Evolutionary conservation across 257 asterid species (phyloP).

Genomic region (Paulownia fortunei): DNA sequence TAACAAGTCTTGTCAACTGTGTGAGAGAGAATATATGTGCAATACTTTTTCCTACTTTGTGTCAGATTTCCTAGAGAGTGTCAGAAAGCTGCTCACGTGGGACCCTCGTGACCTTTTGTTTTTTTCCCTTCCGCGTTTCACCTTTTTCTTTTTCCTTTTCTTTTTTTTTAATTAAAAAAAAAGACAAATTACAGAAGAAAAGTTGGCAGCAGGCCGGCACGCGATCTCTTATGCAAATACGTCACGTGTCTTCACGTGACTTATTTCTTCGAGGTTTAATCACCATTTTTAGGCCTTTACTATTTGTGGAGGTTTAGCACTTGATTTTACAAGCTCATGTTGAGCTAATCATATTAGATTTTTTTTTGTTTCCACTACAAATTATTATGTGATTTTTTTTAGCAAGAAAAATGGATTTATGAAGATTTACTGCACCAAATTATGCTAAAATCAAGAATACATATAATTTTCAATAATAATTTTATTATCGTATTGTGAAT

Average conservation of each 20-base stretch:
- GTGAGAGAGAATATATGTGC: slow-evolving; percentile 33
- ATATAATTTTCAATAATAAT: too few relatives aligned
- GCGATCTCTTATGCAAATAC: slow-evolving; percentile 24
- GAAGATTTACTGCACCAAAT: too few relatives aligned
- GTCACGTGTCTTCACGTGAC: slow-evolving; percentile 43
- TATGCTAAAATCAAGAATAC: too few relatives aligned
- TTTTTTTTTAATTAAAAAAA: background rate
- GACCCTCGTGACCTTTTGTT: slow-evolving; percentile 42
- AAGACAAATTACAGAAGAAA: background rate
- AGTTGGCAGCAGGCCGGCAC: slow-evolving; percentile 39
- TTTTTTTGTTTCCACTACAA: background rate
- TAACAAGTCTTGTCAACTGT: slow-evolving; percentile 21
- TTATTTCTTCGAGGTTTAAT: slow-evolving; percentile 17
- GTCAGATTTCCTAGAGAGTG: slow-evolving; percentile 39
- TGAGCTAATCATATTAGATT: background rate
- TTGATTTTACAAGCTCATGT: background rate
- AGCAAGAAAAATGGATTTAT: too few relatives aligned
- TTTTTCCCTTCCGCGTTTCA: background rate
- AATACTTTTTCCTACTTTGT: background rate
- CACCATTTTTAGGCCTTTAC: slow-evolving; percentile 2
- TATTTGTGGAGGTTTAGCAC: background rate
- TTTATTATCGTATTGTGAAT: too few relatives aligned
- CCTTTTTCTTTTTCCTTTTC: background rate
- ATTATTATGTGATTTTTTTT: background rate
- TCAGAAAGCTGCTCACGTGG: slow-evolving; percentile 46